These are phyloP conservation scores for Trypanosoma avium DNA, from an alignment of 208 protist species.

Conservation along the genomic window DNA sequence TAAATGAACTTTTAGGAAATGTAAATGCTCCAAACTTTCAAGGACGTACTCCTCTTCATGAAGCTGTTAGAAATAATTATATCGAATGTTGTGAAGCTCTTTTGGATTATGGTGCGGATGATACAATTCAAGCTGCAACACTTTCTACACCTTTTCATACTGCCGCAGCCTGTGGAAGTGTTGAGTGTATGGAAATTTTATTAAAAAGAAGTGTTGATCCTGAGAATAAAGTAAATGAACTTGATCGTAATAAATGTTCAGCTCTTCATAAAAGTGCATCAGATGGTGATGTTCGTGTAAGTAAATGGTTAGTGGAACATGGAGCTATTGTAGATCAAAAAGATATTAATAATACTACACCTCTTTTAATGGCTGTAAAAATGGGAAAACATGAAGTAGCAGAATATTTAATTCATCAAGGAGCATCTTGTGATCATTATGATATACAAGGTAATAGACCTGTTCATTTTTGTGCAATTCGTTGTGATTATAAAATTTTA, in stretches of 20 bases:
- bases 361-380: conserved; percentile 89
- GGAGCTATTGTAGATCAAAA: conserved; percentile 76
- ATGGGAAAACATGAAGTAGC: conserved; percentile 81
- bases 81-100: conserved; percentile 80
- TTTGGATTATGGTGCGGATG: conserved; percentile 79
- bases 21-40: conserved; percentile 83
- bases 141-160: conserved; percentile 91
- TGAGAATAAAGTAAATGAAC: conserved; percentile 73
- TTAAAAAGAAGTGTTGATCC: conserved; percentile 67
- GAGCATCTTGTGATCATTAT: conserved; percentile 64
- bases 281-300: conserved; percentile 88
- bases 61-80: conserved; percentile 84
- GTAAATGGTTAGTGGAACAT: conserved; percentile 86
- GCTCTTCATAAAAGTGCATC: conserved; percentile 91
- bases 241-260: conserved; percentile 79
- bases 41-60: conserved; percentile 86
- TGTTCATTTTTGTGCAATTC: conserved; percentile 87
- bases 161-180: conserved; percentile 84
- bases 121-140: conserved; percentile 76
- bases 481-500: conserved; percentile 78
- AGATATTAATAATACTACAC: conserved; percentile 71
- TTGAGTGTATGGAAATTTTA: conserved; percentile 88
- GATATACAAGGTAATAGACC: conserved; percentile 78
- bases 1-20: conserved; percentile 62
- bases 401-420: conserved; percentile 71